phyloP scores from a whole-genome alignment of 768 basidiomycete genomes.

The Boletus pseudo-olivaceus region DNA sequence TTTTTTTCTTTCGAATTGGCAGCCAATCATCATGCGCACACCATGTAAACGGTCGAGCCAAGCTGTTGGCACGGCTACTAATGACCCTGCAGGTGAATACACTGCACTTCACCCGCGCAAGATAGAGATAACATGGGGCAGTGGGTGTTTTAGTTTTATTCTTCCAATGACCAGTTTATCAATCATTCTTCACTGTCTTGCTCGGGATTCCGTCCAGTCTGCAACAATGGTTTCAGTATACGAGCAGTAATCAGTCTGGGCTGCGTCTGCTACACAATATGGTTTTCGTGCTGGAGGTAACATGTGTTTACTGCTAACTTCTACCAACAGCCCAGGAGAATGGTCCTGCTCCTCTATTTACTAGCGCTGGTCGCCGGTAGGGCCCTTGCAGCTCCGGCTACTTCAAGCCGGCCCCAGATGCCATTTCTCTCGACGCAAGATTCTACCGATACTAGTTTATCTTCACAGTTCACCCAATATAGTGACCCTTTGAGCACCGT shows the following conservation, averaged over 20 bases:
- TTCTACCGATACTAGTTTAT: neutral
- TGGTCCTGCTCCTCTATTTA: conserved; percentile 4
- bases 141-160: neutral
- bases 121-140: neutral
- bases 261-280: neutral
- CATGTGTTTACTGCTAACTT: neutral
- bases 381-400: conserved; percentile 9
- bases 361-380: conserved; percentile 18
- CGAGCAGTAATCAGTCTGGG: conserved; percentile 2
- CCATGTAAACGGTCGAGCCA: neutral
- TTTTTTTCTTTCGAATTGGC: neutral
- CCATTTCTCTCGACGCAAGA: neutral
- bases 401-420: conserved; percentile 1
- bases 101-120: neutral
- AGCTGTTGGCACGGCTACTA: neutral
- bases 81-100: neutral
- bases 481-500: neutral
- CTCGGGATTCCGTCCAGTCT: neutral
- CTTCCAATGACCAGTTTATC: neutral
- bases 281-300: neutral
- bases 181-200: neutral
- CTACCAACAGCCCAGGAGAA: neutral
- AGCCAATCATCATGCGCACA: neutral
- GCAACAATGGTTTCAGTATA: conserved; percentile 1
- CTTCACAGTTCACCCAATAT: neutral